Evolutionary conservation across 192 early-diverging fungal species (phyloP), one percentile per base, ranked within the genome.

Genomic region (Cetraspora pellucida): DNA sequence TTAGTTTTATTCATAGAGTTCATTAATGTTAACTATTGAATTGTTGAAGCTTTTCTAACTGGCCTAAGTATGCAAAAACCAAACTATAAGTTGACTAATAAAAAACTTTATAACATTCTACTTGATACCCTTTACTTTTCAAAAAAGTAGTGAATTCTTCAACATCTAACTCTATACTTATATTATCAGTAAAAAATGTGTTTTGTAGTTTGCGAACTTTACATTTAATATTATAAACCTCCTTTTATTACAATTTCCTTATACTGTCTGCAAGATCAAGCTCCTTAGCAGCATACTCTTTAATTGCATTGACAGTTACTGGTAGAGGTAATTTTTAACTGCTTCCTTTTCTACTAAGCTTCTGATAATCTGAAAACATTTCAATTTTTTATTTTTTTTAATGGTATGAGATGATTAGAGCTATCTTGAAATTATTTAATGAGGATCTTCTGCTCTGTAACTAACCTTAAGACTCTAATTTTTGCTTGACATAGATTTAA

Each of bases 11-110:
- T 1, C 31, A 5, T 37, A 37, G 72, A 79, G 4, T 73, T 45
- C 19, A 78, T 78, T 5, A 78, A 44, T 27, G 71, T 78, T 3
- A 78, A 46, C 77, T 57, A 78, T 1, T n/a, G n/a, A n/a, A n/a
- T n/a, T n/a, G n/a, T 72, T 21, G 13, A 14, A 76, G 25, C 44
- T 76, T 76, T 2, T 37, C 11, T 16, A 76, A 17, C 45, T 76
- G 37, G 3, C 46, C 28, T 1, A n/a, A 1, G 25, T 60, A 21
- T 8, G 60, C 77, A 50, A 78, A 78, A 47, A 69, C 45, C 17
- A 78, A 43, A 30, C 69, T 69, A 64, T 78, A 55, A 28, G 10
- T 21, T 11, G 70, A 72, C 23, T 14, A 21, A 16, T 52, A 10
- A 3, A 8, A 49, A 57, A 55, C 25, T 55, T 21, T 10, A 72